These are phyloP conservation scores for Aegilops sharonensis DNA, from an alignment of 176 grass and related monocot genomes.

Conservation along the genomic window DNA sequence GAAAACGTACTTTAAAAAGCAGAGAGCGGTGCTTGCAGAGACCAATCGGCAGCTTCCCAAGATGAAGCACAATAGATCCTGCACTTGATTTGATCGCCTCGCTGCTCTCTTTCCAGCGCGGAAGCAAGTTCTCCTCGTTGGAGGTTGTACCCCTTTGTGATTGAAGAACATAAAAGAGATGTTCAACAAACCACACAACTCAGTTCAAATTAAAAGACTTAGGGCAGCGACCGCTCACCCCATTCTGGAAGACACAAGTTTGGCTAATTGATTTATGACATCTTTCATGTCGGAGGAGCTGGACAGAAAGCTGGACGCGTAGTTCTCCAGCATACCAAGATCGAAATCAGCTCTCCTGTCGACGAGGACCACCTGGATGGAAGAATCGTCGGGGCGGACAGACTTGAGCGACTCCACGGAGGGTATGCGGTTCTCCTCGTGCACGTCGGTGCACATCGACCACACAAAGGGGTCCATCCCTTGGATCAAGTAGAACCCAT, in stretches of 20 bases:
- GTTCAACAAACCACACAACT: neutral
- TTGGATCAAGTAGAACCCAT: conserved; percentile 92
- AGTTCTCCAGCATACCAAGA: conserved; percentile 58
- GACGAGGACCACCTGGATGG: conserved; percentile 70
- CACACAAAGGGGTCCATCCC: conserved; percentile 96
- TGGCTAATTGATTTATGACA: conserved; percentile 73
- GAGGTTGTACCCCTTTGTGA: conserved; percentile 54
- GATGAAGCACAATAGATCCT: conserved; percentile 65
- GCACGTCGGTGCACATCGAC: conserved; percentile 81
- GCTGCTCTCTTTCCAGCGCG: conserved; percentile 69
- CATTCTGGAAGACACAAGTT: conserved; percentile 80
- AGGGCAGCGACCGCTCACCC: conserved; percentile 47
- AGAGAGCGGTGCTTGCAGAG: conserved; percentile 93
- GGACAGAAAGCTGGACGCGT: conserved; percentile 52
- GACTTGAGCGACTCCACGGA: conserved; percentile 66
- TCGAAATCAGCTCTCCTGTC: conserved; percentile 70
- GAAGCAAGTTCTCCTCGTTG: conserved; percentile 67
- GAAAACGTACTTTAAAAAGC: conserved; percentile 72
- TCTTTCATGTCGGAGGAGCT: conserved; percentile 61
- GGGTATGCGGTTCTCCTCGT: conserved; percentile 76
- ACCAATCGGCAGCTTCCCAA: conserved; percentile 79
- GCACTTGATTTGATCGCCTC: conserved; percentile 62
- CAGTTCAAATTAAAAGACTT: conserved; percentile 6
- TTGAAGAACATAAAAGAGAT: neutral
- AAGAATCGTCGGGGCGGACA: conserved; percentile 58